A percentile compares a stretch with the other conserved stretches of the same genome.
These are phyloP conservation scores for Cucumis melo DNA, from an alignment of 306 rosid species.

Conservation along the genomic window DNA sequence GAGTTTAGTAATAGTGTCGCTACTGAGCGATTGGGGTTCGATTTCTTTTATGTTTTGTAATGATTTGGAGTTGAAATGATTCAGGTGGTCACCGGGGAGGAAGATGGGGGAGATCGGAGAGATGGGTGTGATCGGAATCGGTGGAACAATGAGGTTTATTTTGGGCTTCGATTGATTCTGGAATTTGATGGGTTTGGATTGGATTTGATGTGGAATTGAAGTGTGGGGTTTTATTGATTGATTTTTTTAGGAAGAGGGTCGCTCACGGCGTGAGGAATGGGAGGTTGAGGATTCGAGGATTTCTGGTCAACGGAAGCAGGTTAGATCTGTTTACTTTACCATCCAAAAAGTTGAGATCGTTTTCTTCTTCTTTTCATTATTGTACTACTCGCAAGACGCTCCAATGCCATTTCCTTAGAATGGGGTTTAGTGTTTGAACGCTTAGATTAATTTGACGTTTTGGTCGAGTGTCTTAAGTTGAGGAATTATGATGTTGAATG, in stretches of 20 bases:
- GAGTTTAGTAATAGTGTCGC: background rate
- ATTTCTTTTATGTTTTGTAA: background rate
- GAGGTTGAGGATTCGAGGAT: conserved; percentile 24
- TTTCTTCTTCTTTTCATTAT: background rate
- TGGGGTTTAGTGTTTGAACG: background rate
- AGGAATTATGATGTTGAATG: background rate
- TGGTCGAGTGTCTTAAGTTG: background rate
- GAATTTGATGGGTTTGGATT: background rate
- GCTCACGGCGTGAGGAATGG: conserved; percentile 23
- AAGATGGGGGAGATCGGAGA: conserved; percentile 21
- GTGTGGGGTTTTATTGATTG: background rate
- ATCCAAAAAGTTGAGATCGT: background rate
- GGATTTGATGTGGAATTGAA: background rate
- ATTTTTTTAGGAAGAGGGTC: conserved; percentile 27
- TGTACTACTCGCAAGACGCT: background rate
- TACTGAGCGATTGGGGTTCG: background rate
- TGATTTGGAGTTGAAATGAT: background rate
- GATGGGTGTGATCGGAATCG: conserved; percentile 12
- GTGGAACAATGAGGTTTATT: conserved; percentile 24
- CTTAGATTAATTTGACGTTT: background rate
- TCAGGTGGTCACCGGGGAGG: conserved; percentile 65
- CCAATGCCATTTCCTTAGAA: background rate
- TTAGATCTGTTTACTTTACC: conserved; percentile 8
- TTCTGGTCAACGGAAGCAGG: conserved; percentile 33
- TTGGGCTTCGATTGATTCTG: conserved; percentile 1